Evolutionary conservation across 176 grass and related monocot genomes (phyloP).

Genomic region (Cenchrus fungigraminus): DNA sequence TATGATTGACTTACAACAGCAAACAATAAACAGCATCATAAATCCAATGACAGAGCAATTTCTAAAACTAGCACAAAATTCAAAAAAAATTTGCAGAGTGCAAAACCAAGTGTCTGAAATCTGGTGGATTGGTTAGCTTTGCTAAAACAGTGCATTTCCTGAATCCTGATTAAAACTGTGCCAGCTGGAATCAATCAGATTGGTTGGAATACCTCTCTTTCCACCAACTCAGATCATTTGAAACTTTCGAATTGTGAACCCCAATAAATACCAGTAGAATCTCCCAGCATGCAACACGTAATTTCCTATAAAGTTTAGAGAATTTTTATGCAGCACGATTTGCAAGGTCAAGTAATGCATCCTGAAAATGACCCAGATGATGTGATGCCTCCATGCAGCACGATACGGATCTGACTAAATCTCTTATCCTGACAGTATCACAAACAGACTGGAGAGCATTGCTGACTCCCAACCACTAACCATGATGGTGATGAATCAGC

Average conservation of each 20-base stretch:
- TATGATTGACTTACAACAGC: constrained; percentile 6
- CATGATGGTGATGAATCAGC: constrained; percentile 36
- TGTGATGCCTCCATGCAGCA: constrained; percentile 48
- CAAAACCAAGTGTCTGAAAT: constrained; percentile 27
- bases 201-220: not conserved
- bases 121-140: not conserved
- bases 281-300: not conserved
- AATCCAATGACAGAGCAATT: not conserved
- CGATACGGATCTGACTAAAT: constrained; percentile 23
- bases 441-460: constrained; percentile 34
- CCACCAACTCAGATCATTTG: not conserved
- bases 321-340: not conserved
- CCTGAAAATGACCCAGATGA: constrained; percentile 26
- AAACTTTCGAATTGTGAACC: not conserved
- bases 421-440: constrained; percentile 7
- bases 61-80: not conserved
- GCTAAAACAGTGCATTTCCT: not conserved
- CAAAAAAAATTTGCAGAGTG: not conserved
- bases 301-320: not conserved
- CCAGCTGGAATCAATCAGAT: constrained; percentile 11
- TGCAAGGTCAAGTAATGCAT: not conserved
- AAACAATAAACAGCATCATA: constrained; percentile 30
- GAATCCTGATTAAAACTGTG: not conserved
- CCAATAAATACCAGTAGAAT: not conserved
- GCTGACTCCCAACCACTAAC: constrained; percentile 45